phyloP scores from a whole-genome alignment of 441 rosid species.

The Lepidium campestre region DNA sequence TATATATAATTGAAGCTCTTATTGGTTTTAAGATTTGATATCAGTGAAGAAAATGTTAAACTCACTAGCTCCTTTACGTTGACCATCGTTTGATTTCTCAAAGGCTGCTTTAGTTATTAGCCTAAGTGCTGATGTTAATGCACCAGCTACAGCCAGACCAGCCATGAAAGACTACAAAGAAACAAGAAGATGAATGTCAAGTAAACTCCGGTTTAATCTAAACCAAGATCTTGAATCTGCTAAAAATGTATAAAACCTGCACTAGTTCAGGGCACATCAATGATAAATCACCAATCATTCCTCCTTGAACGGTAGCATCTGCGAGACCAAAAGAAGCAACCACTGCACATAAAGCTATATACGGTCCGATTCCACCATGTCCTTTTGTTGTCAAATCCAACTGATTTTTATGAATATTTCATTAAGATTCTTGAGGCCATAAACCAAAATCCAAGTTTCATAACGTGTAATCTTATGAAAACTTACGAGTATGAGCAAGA shows the following conservation, averaged over 20 bases:
- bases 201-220: neutral
- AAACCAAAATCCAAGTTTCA: neutral
- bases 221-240: neutral
- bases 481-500: constrained; percentile 61
- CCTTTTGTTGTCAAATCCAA: constrained; percentile 57
- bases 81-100: constrained; percentile 42
- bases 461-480: too few species aligned
- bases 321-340: constrained; percentile 68
- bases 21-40: neutral
- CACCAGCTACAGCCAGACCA: constrained; percentile 81
- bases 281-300: constrained; percentile 78
- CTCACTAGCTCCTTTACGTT: constrained; percentile 63
- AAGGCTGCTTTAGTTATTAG: constrained; percentile 68
- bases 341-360: constrained; percentile 50
- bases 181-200: neutral
- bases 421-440: neutral
- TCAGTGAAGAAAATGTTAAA: neutral
- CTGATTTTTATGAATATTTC: constrained; percentile 26
- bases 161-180: constrained; percentile 58
- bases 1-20: neutral
- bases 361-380: constrained; percentile 51
- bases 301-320: constrained; percentile 79
- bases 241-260: constrained; percentile 44
- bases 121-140: constrained; percentile 64
- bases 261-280: constrained; percentile 80